These are phyloP conservation scores for Prosopis cineraria DNA, from an alignment of 306 rosid genomes.

Conservation along the genomic window DNA sequence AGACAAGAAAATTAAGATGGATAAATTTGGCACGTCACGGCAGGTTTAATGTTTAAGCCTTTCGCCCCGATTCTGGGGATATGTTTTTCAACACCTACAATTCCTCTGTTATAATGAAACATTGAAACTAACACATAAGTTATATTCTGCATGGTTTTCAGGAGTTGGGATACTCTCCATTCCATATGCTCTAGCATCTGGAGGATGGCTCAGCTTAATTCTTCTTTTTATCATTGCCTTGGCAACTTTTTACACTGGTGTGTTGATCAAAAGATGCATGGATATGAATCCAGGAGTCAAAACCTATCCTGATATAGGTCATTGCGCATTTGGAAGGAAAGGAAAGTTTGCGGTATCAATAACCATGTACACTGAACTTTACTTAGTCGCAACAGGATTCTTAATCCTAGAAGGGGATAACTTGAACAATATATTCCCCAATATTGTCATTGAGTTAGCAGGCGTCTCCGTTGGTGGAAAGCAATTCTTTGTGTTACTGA, in stretches of 20 bases:
- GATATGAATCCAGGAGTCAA: background rate
- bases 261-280: slow-evolving; percentile 79
- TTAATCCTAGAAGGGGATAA: slow-evolving; percentile 81
- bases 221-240: slow-evolving; percentile 55
- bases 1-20: too few species aligned
- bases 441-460: slow-evolving; percentile 30
- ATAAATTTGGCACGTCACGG: too few species aligned
- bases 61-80: background rate
- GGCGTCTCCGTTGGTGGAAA: slow-evolving; percentile 34
- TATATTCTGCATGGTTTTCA: slow-evolving; percentile 33
- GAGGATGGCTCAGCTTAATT: slow-evolving; percentile 81
- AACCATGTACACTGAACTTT: slow-evolving; percentile 45
- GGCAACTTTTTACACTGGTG: slow-evolving; percentile 59
- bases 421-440: slow-evolving; percentile 55
- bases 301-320: background rate
- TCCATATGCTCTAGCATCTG: slow-evolving; percentile 82
- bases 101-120: background rate
- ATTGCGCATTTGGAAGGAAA: background rate
- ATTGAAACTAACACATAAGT: background rate
- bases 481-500: slow-evolving; percentile 53
- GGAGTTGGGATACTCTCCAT: slow-evolving; percentile 83
- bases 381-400: slow-evolving; percentile 70
- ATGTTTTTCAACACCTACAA: background rate
- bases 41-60: background rate
- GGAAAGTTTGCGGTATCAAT: background rate